Conservation (phyloP, 202 grass and related monocot species). For the Zizania palustris region DNA sequence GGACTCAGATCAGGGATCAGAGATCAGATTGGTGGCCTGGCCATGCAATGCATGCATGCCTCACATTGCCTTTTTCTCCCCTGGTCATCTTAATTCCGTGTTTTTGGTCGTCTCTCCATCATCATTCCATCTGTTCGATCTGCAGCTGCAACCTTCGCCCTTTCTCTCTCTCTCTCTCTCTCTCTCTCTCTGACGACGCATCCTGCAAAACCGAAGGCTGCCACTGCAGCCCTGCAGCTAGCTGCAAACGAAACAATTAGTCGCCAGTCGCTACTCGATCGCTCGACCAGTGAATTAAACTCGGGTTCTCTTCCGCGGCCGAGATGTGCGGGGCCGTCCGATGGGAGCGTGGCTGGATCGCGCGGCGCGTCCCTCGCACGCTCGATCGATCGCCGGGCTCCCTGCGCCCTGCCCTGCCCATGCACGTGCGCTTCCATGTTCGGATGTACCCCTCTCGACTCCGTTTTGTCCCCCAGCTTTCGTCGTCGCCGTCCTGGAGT, state of each 20-base stretch:
- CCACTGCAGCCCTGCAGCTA: neutral
- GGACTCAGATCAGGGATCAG: neutral
- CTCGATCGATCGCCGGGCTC: neutral
- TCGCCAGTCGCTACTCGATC: neutral
- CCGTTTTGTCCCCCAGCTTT: conserved; percentile 24
- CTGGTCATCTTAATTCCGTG: conserved; percentile 27
- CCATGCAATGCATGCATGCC: neutral
- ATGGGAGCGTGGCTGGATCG: neutral
- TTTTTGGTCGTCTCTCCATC: conserved; percentile 32
- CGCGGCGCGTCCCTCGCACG: neutral
- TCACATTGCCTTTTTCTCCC: neutral
- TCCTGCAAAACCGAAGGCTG: neutral
- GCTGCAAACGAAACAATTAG: neutral
- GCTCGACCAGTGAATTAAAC: neutral
- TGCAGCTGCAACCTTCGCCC: neutral
- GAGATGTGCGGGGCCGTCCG: neutral
- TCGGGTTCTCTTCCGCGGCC: neutral
- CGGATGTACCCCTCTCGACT: neutral
- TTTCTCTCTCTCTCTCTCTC: neutral
- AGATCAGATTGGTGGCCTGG: neutral
- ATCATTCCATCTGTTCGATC: conserved; percentile 29
- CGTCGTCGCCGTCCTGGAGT: conserved; percentile 37
- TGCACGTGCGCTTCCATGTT: neutral
- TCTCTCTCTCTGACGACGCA: neutral
- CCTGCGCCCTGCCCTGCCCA: neutral